Conservation (phyloP, 768 basidiomycete species). For the Mycena alexandri region DNA sequence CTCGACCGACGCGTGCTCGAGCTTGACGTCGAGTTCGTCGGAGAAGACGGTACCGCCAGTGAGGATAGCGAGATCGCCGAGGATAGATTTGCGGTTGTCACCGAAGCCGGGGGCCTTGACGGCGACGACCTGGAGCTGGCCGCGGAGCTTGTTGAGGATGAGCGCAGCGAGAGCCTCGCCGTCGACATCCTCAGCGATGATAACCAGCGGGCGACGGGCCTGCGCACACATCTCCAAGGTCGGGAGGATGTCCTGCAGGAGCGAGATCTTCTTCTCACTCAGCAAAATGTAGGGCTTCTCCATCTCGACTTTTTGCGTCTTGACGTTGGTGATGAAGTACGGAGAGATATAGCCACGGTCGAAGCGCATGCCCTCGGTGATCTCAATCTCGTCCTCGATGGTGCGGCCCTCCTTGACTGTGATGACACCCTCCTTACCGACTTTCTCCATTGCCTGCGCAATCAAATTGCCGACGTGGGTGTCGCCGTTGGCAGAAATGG, state of each 20-base stretch:
- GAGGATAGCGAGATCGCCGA: slow-evolving; percentile 96
- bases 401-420: slow-evolving; percentile 99
- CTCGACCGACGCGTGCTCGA: slow-evolving; percentile 90
- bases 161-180: slow-evolving; percentile 98
- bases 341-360: slow-evolving; percentile 98
- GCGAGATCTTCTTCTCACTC: slow-evolving; percentile 97
- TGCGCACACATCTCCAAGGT: slow-evolving; percentile 87
- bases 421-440: slow-evolving; percentile 99
- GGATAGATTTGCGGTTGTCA: slow-evolving; percentile 98
- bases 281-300: slow-evolving; percentile 96
- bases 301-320: slow-evolving; percentile 94
- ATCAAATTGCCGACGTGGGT: slow-evolving; percentile 93
- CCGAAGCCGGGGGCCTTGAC: slow-evolving; percentile 99
- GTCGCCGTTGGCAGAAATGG: slow-evolving; percentile 89
- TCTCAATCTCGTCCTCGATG: slow-evolving; percentile 98
- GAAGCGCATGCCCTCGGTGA: slow-evolving; percentile 99
- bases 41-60: slow-evolving; percentile 99
- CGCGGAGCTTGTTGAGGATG: slow-evolving; percentile 99
- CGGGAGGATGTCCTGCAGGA: slow-evolving; percentile 95
- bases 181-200: slow-evolving; percentile 98
- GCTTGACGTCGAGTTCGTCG: slow-evolving; percentile 96
- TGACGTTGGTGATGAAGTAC: slow-evolving; percentile 99
- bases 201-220: slow-evolving; percentile 89
- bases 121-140: slow-evolving; percentile 93
- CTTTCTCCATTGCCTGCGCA: slow-evolving; percentile 99